These are phyloP conservation scores for Arabis hirsuta DNA, from an alignment of 345 rosid genomes.

Conservation along the genomic window DNA sequence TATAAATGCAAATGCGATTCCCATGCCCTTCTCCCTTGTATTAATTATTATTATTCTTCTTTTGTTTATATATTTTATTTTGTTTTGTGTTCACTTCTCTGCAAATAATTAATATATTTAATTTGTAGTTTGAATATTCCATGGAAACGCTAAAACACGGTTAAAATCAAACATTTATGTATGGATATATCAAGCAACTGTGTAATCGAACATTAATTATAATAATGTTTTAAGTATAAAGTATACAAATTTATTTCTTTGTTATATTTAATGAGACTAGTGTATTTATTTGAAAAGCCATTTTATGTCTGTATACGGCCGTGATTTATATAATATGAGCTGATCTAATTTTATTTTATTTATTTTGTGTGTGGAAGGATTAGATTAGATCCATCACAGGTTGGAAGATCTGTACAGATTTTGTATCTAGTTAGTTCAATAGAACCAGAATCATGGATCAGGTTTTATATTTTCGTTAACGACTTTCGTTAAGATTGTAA, in stretches of 20 bases:
- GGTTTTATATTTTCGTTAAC: neutral
- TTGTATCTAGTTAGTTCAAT: constrained; percentile 35
- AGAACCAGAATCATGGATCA: constrained; percentile 26
- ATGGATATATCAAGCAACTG: constrained; percentile 4
- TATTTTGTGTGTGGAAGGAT: constrained; percentile 12
- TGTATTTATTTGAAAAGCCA: constrained; percentile 33
- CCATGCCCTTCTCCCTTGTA: constrained; percentile 31
- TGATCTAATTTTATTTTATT: constrained; percentile 3
- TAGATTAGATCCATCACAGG: constrained; percentile 42
- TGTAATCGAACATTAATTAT: constrained; percentile 1
- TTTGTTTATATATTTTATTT: constrained; percentile 18
- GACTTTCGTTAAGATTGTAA: constrained; percentile 1
- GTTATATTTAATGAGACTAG: no score
- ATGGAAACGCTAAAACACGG: constrained; percentile 29
- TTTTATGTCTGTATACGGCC: constrained; percentile 41
- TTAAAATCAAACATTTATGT: neutral
- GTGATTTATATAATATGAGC: constrained; percentile 24
- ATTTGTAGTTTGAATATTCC: constrained; percentile 36
- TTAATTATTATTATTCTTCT: constrained; percentile 21
- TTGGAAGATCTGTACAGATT: constrained; percentile 48
- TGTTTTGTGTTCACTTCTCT: constrained; percentile 11
- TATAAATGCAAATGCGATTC: constrained; percentile 41
- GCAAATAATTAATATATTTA: neutral
- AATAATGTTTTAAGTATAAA: neutral
- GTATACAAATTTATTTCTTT: no score